These are phyloP conservation scores for Spencermartinsiella ligniputridi DNA, from an alignment of 1,139 yeast species.

Conservation along the genomic window DNA sequence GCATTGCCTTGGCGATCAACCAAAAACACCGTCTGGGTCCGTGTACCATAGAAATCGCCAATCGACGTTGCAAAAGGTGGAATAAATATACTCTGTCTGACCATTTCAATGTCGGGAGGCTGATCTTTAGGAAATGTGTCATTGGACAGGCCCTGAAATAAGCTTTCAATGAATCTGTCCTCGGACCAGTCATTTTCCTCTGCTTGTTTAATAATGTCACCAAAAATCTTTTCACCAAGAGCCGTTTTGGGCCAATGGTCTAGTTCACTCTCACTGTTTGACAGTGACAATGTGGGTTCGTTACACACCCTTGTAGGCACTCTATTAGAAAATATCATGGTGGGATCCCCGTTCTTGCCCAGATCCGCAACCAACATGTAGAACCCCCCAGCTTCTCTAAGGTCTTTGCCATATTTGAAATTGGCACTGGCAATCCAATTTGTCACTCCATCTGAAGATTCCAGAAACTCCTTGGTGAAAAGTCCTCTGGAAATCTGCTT, in stretches of 20 bases:
- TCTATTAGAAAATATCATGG: slow-evolving; percentile 34
- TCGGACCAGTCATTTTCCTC: slow-evolving; percentile 31
- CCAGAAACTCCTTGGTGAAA: slow-evolving; percentile 57
- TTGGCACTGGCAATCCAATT: slow-evolving; percentile 41
- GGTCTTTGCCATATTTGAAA: slow-evolving; percentile 20
- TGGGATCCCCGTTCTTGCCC: slow-evolving; percentile 29
- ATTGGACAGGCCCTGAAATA: slow-evolving; percentile 53
- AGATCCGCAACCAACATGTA: slow-evolving; percentile 63
- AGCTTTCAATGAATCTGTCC: slow-evolving; percentile 44
- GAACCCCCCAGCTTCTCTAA: slow-evolving; percentile 73
- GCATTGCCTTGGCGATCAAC: slow-evolving; percentile 48
- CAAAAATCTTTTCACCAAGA: slow-evolving; percentile 47
- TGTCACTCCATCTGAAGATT: slow-evolving; percentile 37
- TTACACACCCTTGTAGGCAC: slow-evolving; percentile 13
- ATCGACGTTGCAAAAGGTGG: slow-evolving; percentile 48
- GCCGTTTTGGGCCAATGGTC: slow-evolving; percentile 65
- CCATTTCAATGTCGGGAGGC: slow-evolving; percentile 20
- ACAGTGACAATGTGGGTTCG: slow-evolving; percentile 46
- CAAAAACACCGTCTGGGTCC: slow-evolving; percentile 79
- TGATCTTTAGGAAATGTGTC: slow-evolving; percentile 38
- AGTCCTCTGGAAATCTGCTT: slow-evolving; percentile 61
- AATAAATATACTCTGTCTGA: slow-evolving; percentile 62
- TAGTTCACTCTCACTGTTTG: slow-evolving; percentile 50
- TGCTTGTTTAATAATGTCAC: slow-evolving; percentile 37
- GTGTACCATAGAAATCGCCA: slow-evolving; percentile 60